Base-by-base conservation (phyloP, 2,329 filamentous ascomycete species). In the Boeremia lycopersici region DNA sequence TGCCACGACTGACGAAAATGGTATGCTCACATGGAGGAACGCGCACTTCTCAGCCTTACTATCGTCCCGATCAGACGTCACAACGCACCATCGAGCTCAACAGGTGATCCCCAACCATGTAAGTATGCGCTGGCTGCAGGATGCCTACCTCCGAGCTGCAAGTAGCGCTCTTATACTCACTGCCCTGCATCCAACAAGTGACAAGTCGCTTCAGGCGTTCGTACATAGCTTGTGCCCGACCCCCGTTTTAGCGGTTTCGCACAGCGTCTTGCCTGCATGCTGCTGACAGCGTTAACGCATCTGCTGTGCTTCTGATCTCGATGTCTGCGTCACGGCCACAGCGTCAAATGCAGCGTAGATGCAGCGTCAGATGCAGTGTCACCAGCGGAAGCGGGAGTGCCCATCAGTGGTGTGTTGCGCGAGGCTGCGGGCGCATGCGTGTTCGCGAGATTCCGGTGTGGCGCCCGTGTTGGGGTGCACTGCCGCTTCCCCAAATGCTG, bases 151-250 rank as follows among this genome's bases (percentile, higher is more conserved):
- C 33, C 38, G 19, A 35, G 6, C 33, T 17, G 6, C n/a, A 23
- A 23, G 19, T 5, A 23, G 19, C 19, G 19, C 19, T 23, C 19
- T 23, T 23, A 23, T 23, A 23, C 5, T 23, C 19, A 23, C 19
- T 23, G 19, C 5, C 19, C 19, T 23, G 19, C 19, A 23, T 5
- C 19, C 19, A 23, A 23, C 19, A 23, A 49, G 47, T 53, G 59
- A 65, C 56, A 62, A 45, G 52, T 59, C 63, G 49, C 53, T 29
- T 53, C 15, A 48, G 51, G 44, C 40, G 45, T 54, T 48, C 29
- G 42, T 54, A 44, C 51, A 43, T 48, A 19, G n/a, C 28, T 10
- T 17, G 17, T 6, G 26, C 30, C 23, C 49, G 30, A 38, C 13
- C 13, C 19, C 13, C 19, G 9, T 34, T 17, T n/a, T 31, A 42